phyloP scores from a whole-genome alignment of 2,329 filamentous ascomycete species.

The Colletotrichum sp. region DNA sequence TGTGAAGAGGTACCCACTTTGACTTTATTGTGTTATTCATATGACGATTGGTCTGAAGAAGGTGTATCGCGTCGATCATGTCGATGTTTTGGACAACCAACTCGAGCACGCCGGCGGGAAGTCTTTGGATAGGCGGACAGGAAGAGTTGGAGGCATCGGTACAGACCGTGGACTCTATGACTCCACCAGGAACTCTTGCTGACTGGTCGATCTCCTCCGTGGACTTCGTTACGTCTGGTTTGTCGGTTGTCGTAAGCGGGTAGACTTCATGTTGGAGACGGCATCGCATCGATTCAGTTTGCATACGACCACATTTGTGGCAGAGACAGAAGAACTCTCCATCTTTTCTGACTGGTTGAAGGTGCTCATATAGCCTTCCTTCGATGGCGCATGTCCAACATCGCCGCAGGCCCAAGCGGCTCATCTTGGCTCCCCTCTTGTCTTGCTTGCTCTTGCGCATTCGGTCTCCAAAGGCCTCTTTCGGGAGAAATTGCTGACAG shows the following conservation, averaged over 20 bases:
- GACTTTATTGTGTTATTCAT: neutral
- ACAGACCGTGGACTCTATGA: neutral
- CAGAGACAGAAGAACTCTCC: neutral
- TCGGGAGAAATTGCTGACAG: neutral
- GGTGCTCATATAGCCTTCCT: neutral
- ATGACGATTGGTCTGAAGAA: neutral
- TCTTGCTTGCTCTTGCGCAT: neutral
- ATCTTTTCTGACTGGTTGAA: neutral
- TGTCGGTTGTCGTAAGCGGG: neutral
- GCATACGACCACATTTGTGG: neutral
- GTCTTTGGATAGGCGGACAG: neutral
- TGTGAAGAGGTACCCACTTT: neutral
- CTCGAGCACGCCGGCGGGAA: neutral
- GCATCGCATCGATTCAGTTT: neutral
- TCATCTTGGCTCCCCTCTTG: neutral
- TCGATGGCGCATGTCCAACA: slow-evolving; percentile 3
- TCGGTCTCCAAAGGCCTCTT: neutral
- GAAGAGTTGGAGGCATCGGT: neutral
- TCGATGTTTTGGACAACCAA: neutral
- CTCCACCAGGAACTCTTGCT: neutral
- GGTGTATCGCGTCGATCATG: neutral
- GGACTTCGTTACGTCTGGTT: neutral
- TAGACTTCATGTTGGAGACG: neutral
- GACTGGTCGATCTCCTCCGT: neutral
- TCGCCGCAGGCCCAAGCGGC: neutral